Evolutionary conservation across 768 basidiomycete species (phyloP).

Genomic region (Pisolithus marmoratus): DNA sequence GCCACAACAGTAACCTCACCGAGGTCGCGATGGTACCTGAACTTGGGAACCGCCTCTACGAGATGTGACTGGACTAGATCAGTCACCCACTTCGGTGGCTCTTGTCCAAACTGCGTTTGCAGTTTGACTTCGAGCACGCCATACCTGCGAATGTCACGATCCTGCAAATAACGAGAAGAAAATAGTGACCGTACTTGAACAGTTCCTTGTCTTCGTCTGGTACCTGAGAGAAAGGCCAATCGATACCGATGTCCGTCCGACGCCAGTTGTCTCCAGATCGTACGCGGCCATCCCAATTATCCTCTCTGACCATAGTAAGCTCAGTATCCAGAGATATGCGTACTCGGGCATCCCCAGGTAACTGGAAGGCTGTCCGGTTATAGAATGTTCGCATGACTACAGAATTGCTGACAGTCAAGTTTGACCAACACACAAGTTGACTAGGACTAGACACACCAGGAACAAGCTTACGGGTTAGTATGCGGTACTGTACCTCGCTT

Average conservation of each 20-base stretch:
- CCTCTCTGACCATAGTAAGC: conserved; percentile 89
- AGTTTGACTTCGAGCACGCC: conserved; percentile 97
- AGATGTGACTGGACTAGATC: conserved; percentile 94
- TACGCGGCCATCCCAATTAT: conserved; percentile 83
- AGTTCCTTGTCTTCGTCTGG: conserved; percentile 76
- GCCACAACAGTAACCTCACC: neutral
- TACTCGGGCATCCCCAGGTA: conserved; percentile 97
- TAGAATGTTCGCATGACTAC: conserved; percentile 96
- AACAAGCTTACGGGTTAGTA: conserved; percentile 71
- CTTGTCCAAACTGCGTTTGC: conserved; percentile 92
- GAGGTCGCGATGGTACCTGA: conserved; percentile 50
- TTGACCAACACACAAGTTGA: neutral
- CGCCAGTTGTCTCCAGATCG: conserved; percentile 93
- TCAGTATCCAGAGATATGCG: conserved; percentile 98
- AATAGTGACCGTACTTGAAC: conserved; percentile 62
- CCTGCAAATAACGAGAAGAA: neutral
- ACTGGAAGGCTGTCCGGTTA: conserved; percentile 97
- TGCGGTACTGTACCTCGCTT: conserved; percentile 92
- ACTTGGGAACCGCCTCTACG: conserved; percentile 97
- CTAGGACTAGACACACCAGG: conserved; percentile 55
- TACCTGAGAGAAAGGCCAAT: conserved; percentile 82
- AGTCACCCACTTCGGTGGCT: conserved; percentile 93
- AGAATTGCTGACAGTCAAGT: neutral
- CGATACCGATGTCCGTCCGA: conserved; percentile 87
- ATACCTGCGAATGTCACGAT: conserved; percentile 41